Percentiles rank a stretch among this genome's conserved stretches.
Conservation (phyloP, 805 yeast species). For the Wickerhamiella musiphila region DNA sequence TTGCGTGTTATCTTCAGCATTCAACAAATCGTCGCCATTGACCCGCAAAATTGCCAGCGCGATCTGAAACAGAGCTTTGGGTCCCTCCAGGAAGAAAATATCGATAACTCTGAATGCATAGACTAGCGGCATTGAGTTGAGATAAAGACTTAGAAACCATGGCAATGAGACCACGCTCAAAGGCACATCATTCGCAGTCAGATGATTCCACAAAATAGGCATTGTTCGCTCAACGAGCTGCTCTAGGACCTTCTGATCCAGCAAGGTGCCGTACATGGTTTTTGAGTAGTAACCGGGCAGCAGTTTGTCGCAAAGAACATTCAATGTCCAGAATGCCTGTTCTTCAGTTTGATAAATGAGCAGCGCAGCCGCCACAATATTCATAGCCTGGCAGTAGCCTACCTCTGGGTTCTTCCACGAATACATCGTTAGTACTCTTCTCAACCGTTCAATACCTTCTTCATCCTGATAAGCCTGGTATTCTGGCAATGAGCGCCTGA, state of each 20-base stretch:
- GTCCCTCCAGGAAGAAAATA: slow-evolving; percentile 77
- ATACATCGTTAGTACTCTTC: slow-evolving; percentile 83
- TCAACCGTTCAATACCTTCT: slow-evolving; percentile 69
- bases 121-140: slow-evolving; percentile 86
- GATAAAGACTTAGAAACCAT: slow-evolving; percentile 83
- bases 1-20: slow-evolving; percentile 80
- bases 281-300: slow-evolving; percentile 93
- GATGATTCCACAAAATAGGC: slow-evolving; percentile 79
- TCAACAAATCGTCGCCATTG: slow-evolving; percentile 68
- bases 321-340: slow-evolving; percentile 89
- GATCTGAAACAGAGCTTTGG: slow-evolving; percentile 77
- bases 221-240: slow-evolving; percentile 72
- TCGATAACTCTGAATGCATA: slow-evolving; percentile 87
- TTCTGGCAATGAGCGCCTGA: slow-evolving; percentile 88
- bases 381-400: slow-evolving; percentile 99
- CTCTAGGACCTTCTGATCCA: slow-evolving; percentile 90
- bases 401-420: slow-evolving; percentile 95
- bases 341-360: slow-evolving; percentile 70
- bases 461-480: slow-evolving; percentile 80
- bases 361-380: slow-evolving; percentile 43
- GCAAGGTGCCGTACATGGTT: slow-evolving; percentile 91
- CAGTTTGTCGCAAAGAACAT: slow-evolving; percentile 60
- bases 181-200: slow-evolving; percentile 66
- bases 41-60: slow-evolving; percentile 79
- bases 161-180: slow-evolving; percentile 85